phyloP scores from a whole-genome alignment of 306 rosid genomes.

The Senna siamea region DNA sequence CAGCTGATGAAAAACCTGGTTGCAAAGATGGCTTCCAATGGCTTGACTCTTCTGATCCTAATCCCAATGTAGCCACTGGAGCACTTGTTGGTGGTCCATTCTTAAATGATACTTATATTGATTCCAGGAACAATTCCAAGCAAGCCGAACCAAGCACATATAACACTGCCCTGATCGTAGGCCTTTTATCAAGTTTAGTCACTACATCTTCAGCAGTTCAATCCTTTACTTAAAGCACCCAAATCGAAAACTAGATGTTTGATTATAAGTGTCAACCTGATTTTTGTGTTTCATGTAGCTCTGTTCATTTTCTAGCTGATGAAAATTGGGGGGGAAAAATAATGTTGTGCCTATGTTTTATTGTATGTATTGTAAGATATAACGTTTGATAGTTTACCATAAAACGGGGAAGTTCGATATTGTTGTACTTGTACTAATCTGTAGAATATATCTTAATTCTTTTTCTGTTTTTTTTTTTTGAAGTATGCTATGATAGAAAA shows the following conservation, averaged over 20 bases:
- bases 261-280: neutral
- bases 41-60: constrained; percentile 69
- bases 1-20: constrained; percentile 52
- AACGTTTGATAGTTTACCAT: constrained; percentile 35
- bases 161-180: constrained; percentile 83
- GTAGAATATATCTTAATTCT: constrained; percentile 22
- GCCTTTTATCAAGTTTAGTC: constrained; percentile 89
- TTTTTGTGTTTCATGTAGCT: constrained; percentile 37
- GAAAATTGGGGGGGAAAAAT: neutral
- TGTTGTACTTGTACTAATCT: constrained; percentile 20
- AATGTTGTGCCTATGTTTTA: constrained; percentile 32
- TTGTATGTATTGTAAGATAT: constrained; percentile 28
- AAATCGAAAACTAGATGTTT: neutral
- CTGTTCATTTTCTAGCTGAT: constrained; percentile 38
- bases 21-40: constrained; percentile 84
- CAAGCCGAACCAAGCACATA: constrained; percentile 95
- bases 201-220: constrained; percentile 79
- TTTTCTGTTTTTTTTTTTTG: too few species aligned
- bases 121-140: constrained; percentile 80
- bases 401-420: constrained; percentile 29
- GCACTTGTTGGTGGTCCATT: constrained; percentile 98
- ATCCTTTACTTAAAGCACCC: constrained; percentile 57
- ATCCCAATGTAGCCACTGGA: constrained; percentile 88
- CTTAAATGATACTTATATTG: constrained; percentile 70
- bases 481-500: constrained; percentile 28